Conservation (phyloP, 2,329 filamentous ascomycete genomes). For the Arthrobotrys pseudoclavata region DNA sequence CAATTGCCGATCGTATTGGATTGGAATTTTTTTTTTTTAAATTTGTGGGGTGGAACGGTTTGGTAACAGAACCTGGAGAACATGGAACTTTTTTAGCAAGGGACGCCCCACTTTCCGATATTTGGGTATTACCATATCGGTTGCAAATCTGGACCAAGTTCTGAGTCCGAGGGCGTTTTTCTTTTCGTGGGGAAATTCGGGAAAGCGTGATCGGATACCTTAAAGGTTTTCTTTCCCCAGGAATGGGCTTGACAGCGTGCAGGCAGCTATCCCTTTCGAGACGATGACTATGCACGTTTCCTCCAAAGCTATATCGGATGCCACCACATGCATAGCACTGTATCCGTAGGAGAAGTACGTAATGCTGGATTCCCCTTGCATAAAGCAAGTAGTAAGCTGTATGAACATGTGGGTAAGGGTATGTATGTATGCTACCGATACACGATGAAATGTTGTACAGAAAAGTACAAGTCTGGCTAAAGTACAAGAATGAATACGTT, state of each 20-base stretch:
- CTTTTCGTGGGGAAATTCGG: constrained; percentile 30
- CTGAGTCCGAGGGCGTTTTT: constrained; percentile 26
- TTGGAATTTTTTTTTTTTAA: background rate
- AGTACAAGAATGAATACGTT: constrained; percentile 33
- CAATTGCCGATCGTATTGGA: constrained; percentile 50
- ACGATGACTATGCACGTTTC: constrained; percentile 13
- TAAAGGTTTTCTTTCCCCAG: constrained; percentile 17
- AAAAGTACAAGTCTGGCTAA: constrained; percentile 24
- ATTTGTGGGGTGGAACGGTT: constrained; percentile 35
- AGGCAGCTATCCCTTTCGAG: constrained; percentile 18
- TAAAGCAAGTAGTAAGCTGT: background rate
- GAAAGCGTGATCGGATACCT: constrained; percentile 21
- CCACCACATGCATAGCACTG: constrained; percentile 2
- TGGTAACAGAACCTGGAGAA: constrained; percentile 12
- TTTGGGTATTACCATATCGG: constrained; percentile 46
- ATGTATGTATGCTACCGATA: constrained; percentile 23
- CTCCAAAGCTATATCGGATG: constrained; percentile 18
- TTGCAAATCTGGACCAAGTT: constrained; percentile 27
- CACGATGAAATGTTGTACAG: constrained; percentile 50
- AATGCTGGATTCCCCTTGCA: constrained; percentile 37
- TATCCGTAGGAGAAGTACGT: background rate
- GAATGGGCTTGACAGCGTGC: background rate
- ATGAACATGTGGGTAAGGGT: constrained; percentile 14
- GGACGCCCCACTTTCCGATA: constrained; percentile 51
- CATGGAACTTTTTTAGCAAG: constrained; percentile 3